Conservation (phyloP, 805 yeast genomes). For the Yarrowia sp. region DNA sequence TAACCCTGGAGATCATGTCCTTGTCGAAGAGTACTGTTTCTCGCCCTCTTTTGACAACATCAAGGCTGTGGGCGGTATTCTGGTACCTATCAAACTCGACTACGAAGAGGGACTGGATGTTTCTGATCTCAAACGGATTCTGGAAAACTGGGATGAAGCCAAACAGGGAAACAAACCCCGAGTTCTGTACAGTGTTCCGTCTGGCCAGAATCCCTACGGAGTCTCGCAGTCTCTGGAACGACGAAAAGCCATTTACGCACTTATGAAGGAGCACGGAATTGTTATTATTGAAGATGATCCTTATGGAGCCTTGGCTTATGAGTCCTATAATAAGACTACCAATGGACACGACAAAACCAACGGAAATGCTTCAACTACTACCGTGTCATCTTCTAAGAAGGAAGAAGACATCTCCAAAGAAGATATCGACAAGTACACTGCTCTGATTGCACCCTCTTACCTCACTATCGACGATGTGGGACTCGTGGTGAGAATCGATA, state of each 20-base stretch:
- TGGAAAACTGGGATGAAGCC: constrained; percentile 55
- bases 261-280: constrained; percentile 65
- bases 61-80: constrained; percentile 54
- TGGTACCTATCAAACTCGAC: constrained; percentile 68
- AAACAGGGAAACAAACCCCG: constrained; percentile 43
- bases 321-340: constrained; percentile 29
- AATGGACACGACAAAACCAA: no score
- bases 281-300: constrained; percentile 83
- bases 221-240: constrained; percentile 57
- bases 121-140: constrained; percentile 49
- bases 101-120: constrained; percentile 57
- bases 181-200: constrained; percentile 59
- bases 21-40: constrained; percentile 75
- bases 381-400: neutral
- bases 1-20: constrained; percentile 38
- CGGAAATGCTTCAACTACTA: neutral
- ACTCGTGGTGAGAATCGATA: constrained; percentile 71
- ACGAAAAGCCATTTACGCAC: constrained; percentile 53
- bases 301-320: constrained; percentile 70
- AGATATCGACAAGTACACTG: constrained; percentile 45
- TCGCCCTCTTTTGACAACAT: constrained; percentile 71
- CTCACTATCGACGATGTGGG: constrained; percentile 71
- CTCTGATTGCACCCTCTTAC: constrained; percentile 58
- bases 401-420: constrained; percentile 36
- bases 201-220: constrained; percentile 88